A percentile compares a stretch with the other conserved stretches of the same genome.
Evolutionary conservation across 257 asterid species (phyloP).

Genomic region (Rubia yunnanensis): DNA sequence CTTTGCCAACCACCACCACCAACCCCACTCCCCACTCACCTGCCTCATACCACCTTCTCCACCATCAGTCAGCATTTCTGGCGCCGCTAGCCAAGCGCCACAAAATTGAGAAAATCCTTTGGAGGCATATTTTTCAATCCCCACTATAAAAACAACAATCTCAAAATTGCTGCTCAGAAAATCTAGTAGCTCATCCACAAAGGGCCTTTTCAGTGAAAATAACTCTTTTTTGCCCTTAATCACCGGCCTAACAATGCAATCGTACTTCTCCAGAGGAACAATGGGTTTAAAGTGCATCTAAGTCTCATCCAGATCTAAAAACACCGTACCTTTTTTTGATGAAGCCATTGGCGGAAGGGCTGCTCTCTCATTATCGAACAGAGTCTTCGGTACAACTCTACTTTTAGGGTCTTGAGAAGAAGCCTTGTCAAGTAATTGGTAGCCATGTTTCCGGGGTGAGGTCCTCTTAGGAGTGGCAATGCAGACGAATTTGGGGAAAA

Average conservation of each 20-base stretch:
- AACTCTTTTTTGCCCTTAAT: constrained; percentile 65
- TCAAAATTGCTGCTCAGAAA: constrained; percentile 47
- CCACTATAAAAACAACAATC: constrained; percentile 84
- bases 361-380: constrained; percentile 27
- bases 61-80: too few relatives aligned
- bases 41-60: too few relatives aligned
- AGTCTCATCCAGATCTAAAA: constrained; percentile 89
- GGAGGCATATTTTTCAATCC: constrained; percentile 74
- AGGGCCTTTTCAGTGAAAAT: constrained; percentile 74
- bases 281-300: constrained; percentile 60
- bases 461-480: constrained; percentile 50
- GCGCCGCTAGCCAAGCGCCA: too few relatives aligned
- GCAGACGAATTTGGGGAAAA: constrained; percentile 53
- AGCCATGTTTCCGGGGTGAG: constrained; percentile 55
- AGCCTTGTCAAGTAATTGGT: constrained; percentile 42
- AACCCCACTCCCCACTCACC: too few relatives aligned
- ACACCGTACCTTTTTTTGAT: constrained; percentile 40
- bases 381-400: constrained; percentile 18
- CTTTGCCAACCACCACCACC: too few relatives aligned
- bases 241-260: constrained; percentile 70
- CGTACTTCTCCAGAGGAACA: constrained; percentile 59
- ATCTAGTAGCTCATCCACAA: constrained; percentile 60
- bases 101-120: too few relatives aligned
- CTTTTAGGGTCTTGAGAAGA: constrained; percentile 15
- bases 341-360: constrained; percentile 40